Conservation (phyloP, 371 early-diverging fungal species). For the Polyrhizophydium stewartii region DNA sequence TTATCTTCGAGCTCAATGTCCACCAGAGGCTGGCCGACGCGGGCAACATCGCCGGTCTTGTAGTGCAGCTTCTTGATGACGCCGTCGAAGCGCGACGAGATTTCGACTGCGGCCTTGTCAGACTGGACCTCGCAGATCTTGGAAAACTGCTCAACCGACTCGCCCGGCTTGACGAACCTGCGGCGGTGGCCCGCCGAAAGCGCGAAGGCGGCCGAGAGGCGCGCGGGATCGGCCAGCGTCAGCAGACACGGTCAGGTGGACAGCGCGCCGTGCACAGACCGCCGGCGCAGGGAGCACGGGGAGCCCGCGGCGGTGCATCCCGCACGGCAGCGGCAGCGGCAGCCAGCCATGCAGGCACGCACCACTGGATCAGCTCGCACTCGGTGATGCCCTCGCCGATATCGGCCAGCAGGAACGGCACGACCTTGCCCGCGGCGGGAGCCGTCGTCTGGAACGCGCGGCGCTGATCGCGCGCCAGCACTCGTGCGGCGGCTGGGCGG, state of each 20-base stretch:
- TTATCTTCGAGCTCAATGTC: constrained; percentile 72
- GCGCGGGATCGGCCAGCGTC: no score
- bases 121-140: constrained; percentile 96
- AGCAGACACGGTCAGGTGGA: no score
- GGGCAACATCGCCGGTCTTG: constrained; percentile 84
- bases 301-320: neutral
- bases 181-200: no score
- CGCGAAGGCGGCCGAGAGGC: no score
- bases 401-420: constrained; percentile 91
- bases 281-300: no score
- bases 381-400: constrained; percentile 98
- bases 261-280: no score
- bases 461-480: no score
- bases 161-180: constrained; percentile 81
- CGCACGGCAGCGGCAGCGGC: neutral
- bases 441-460: constrained; percentile 11
- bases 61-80: constrained; percentile 77
- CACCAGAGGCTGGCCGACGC: constrained; percentile 89
- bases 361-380: constrained; percentile 96
- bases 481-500: no score
- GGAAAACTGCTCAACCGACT: constrained; percentile 86
- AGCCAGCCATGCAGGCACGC: neutral
- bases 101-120: constrained; percentile 98
- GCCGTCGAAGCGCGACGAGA: constrained; percentile 92
- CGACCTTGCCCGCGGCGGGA: constrained; percentile 21